A percentile compares a stretch with the other conserved stretches of the same genome.
phyloP scores from a whole-genome alignment of 2,329 filamentous ascomycete species.

The Diaporthe velutina region DNA sequence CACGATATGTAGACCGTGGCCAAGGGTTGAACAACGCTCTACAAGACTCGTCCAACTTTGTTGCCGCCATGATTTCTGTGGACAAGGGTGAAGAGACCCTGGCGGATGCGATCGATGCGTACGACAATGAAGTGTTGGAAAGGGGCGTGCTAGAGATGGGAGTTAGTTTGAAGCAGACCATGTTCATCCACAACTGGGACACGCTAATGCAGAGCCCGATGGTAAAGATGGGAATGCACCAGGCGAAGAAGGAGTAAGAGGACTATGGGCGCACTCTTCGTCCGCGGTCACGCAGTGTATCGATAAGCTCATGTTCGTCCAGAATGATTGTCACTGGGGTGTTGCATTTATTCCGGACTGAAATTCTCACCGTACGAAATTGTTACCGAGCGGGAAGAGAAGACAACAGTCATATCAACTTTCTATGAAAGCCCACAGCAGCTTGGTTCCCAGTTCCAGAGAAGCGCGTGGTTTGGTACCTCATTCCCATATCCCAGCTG shows the following conservation, averaged over 20 bases:
- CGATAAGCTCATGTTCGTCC: background rate
- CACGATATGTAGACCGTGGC: background rate
- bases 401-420: too few species aligned
- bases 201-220: background rate
- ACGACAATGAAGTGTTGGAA: background rate
- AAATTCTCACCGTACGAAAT: too few species aligned
- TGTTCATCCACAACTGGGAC: background rate
- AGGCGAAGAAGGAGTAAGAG: background rate
- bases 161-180: background rate
- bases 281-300: background rate
- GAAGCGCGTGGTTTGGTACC: too few species aligned
- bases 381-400: too few species aligned
- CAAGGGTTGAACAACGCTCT: background rate
- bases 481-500: too few species aligned
- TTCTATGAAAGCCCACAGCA: too few species aligned
- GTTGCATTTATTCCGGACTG: too few species aligned
- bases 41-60: conserved; percentile 6
- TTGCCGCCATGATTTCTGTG: background rate
- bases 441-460: too few species aligned
- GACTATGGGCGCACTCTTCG: background rate
- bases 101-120: background rate
- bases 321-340: background rate
- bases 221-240: background rate
- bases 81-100: background rate
- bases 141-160: background rate